phyloP scores from a whole-genome alignment of 352 stramenopile species.

The Pythium rishiriense region DNA sequence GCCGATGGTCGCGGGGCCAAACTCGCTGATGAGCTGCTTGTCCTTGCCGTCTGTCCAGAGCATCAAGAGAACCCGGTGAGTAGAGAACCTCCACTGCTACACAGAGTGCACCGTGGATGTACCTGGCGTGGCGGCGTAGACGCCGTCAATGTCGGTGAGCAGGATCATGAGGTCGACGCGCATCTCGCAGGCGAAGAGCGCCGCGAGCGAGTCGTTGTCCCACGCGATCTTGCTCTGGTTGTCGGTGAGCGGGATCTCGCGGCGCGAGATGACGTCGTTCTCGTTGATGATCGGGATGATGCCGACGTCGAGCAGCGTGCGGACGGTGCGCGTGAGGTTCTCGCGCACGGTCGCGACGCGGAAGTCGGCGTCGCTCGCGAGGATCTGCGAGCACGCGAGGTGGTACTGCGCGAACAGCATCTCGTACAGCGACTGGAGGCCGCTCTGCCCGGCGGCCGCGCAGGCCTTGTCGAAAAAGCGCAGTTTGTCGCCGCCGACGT shows the following conservation, averaged over 20 bases:
- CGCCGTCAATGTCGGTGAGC: constrained; percentile 72
- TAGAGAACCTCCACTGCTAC: too few species aligned
- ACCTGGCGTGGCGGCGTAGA: constrained; percentile 41
- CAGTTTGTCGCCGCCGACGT: constrained; percentile 49
- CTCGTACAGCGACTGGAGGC: constrained; percentile 83
- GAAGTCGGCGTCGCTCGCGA: constrained; percentile 83
- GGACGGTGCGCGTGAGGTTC: constrained; percentile 69
- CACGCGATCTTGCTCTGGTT: constrained; percentile 63
- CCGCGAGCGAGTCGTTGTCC: constrained; percentile 86
- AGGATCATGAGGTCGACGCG: constrained; percentile 74
- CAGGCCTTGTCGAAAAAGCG: constrained; percentile 78
- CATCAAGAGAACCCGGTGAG: background rate
- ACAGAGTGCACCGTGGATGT: too few species aligned
- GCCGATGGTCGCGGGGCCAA: constrained; percentile 46
- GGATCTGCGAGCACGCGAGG: constrained; percentile 76
- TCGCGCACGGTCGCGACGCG: constrained; percentile 53
- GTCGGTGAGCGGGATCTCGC: constrained; percentile 60
- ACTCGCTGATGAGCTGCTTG: constrained; percentile 50
- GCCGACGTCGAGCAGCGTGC: constrained; percentile 68
- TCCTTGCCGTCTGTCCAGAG: constrained; percentile 29
- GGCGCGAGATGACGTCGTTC: constrained; percentile 81
- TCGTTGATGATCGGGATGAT: constrained; percentile 89
- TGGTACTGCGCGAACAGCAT: constrained; percentile 88
- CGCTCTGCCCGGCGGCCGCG: constrained; percentile 68
- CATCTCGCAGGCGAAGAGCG: constrained; percentile 75